Evolutionary conservation across 2,329 filamentous ascomycete species (phyloP).

Genomic region (Didymella glomerata): DNA sequence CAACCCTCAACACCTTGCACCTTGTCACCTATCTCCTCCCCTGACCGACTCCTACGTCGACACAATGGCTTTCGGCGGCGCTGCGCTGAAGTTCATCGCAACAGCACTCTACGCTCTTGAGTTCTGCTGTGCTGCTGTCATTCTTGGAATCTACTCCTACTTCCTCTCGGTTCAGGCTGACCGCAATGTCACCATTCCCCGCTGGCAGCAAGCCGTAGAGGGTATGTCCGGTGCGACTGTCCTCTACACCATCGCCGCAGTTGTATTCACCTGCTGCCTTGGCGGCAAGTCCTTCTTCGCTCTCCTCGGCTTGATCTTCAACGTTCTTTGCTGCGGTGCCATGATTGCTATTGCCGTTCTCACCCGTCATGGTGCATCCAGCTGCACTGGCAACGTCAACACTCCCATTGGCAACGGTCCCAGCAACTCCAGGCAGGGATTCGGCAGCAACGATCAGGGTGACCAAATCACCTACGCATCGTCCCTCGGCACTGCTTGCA

Average conservation of each 20-base stretch:
- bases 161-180: conserved; percentile 78
- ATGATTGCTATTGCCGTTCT: conserved; percentile 85
- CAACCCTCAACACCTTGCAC: conserved; percentile 2
- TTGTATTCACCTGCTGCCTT: conserved; percentile 79
- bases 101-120: conserved; percentile 77
- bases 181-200: conserved; percentile 69
- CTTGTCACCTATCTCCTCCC: neutral
- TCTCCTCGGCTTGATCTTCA: conserved; percentile 75
- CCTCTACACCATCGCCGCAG: conserved; percentile 76
- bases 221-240: conserved; percentile 75
- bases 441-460: conserved; percentile 53
- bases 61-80: conserved; percentile 66
- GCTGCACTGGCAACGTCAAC: conserved; percentile 71
- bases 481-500: conserved; percentile 70
- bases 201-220: conserved; percentile 75
- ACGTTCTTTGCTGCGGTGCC: conserved; percentile 76
- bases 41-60: neutral
- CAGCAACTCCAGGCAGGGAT: conserved; percentile 59
- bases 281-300: conserved; percentile 77
- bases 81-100: conserved; percentile 73
- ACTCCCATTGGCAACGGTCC: conserved; percentile 74
- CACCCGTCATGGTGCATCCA: conserved; percentile 72
- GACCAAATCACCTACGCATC: conserved; percentile 56
- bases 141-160: conserved; percentile 81
- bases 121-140: conserved; percentile 74